A percentile compares a stretch with the other conserved stretches of the same genome.
Evolutionary conservation across 495 filamentous ascomycete species (phyloP).

Genomic region (Parmelia sp.): DNA sequence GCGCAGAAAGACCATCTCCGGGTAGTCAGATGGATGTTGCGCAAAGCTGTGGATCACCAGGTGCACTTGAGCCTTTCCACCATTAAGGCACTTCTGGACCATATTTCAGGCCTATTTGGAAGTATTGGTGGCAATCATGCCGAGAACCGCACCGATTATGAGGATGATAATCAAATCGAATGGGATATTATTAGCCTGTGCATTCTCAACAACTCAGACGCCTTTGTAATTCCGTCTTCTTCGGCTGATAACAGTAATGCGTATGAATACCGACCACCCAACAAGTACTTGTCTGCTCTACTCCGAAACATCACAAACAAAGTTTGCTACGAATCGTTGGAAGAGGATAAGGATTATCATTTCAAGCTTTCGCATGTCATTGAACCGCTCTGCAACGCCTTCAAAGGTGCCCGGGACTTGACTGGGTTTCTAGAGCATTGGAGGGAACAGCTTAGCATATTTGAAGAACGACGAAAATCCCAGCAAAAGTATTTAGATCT

Average conservation of each 20-base stretch:
- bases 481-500: neutral
- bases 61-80: slow-evolving; percentile 28
- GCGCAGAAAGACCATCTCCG: slow-evolving; percentile 7
- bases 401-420: slow-evolving; percentile 58
- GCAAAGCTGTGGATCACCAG: slow-evolving; percentile 35
- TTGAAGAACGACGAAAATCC: slow-evolving; percentile 1
- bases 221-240: slow-evolving; percentile 47
- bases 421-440: slow-evolving; percentile 60
- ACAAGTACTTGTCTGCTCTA: slow-evolving; percentile 39
- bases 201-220: slow-evolving; percentile 59
- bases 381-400: slow-evolving; percentile 55
- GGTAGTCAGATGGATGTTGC: slow-evolving; percentile 36
- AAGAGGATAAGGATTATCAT: slow-evolving; percentile 3
- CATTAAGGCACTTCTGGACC: slow-evolving; percentile 28
- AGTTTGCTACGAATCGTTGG: neutral
- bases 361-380: slow-evolving; percentile 34
- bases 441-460: slow-evolving; percentile 50
- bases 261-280: slow-evolving; percentile 15
- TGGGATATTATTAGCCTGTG: slow-evolving; percentile 59
- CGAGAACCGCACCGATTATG: neutral
- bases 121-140: slow-evolving; percentile 26
- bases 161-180: slow-evolving; percentile 37
- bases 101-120: slow-evolving; percentile 38
- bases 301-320: slow-evolving; percentile 35
- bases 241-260: neutral